Evolutionary conservation across 129 eudicot genomes (phyloP), one percentile per base, ranked within the genome.

Genomic region (Cynara cardunculus): DNA sequence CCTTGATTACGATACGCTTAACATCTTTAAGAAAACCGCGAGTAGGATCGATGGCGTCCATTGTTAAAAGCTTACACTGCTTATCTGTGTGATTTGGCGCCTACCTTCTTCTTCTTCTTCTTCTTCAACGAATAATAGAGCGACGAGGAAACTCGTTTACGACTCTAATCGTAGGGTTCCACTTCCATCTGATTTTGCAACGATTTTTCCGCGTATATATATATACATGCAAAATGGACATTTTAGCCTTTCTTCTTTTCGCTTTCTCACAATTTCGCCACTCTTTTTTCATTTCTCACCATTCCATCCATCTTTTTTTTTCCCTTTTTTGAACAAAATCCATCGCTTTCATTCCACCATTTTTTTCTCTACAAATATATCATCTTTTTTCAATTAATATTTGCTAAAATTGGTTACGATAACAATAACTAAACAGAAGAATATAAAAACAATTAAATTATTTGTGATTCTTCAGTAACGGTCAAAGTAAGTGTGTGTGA

Each of bases 1-100:
- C 97, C 97, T 91, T 91, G 71, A 94, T 78, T 41, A 94, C 88
- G 34, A 94, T 82, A 16, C 97, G 96, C 87, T 87, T 94, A 49
- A 94, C 98, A 56, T 89, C 93, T 72, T 86, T 90, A 35, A 94
- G 87, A 74, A 94, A 94, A 16, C 71, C 86, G 49, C 98, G 89
- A 77, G 92, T 84, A 32, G 96, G 82, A 89, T 90, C 96, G 61
- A 71, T 83, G 2, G 78, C 79, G 82, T 91, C 92, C 98, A 93
- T 89, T 71, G 65, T 61, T 61, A 4, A 31, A 71, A 75, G 71
- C 25, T 83, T 8, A 21, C n/a, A 78, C 10, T 69, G 56, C 70
- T 46, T 53, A 26, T 66, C 26, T 24, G 39, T 49, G 62, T 31
- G 28, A 71, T 71, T 64, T 37, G 67, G 71, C 44, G 67, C 73